Evolutionary conservation across 176 grass and related monocot species (phyloP).

Genomic region (Aechmea fasciata): DNA sequence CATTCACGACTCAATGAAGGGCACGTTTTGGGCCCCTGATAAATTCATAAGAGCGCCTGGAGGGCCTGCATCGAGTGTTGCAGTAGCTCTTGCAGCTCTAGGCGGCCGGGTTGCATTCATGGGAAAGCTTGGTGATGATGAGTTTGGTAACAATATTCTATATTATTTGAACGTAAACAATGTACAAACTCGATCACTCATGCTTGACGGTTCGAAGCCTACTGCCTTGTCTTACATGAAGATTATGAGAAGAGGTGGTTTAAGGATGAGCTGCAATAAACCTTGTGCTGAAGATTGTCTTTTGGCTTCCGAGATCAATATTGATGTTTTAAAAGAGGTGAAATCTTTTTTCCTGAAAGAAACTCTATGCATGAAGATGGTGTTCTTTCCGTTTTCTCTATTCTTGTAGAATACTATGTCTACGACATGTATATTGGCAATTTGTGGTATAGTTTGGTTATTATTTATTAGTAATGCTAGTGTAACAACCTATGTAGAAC

Average conservation of each 20-base stretch:
- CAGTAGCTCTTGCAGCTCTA: constrained; percentile 49
- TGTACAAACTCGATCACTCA: constrained; percentile 54
- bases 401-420: not conserved
- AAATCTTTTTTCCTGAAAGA: not conserved
- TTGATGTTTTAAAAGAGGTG: constrained; percentile 73
- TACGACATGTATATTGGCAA: not conserved
- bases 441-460: not conserved
- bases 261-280: constrained; percentile 42
- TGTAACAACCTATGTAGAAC: no score
- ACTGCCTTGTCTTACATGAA: constrained; percentile 77
- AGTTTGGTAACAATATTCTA: constrained; percentile 48
- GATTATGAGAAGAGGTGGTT: constrained; percentile 23
- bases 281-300: constrained; percentile 69
- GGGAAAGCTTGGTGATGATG: constrained; percentile 86
- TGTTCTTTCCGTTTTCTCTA: not conserved
- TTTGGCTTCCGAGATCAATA: constrained; percentile 55
- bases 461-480: not conserved
- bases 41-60: constrained; percentile 73
- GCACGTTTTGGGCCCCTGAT: constrained; percentile 66
- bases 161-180: constrained; percentile 49
- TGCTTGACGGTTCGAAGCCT: constrained; percentile 33
- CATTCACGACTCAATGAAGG: constrained; percentile 59
- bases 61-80: constrained; percentile 64
- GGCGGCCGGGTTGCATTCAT: constrained; percentile 70
- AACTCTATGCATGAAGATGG: not conserved